These are phyloP conservation scores for Agaricus blazei DNA, from an alignment of 768 basidiomycete species.

Conservation along the genomic window DNA sequence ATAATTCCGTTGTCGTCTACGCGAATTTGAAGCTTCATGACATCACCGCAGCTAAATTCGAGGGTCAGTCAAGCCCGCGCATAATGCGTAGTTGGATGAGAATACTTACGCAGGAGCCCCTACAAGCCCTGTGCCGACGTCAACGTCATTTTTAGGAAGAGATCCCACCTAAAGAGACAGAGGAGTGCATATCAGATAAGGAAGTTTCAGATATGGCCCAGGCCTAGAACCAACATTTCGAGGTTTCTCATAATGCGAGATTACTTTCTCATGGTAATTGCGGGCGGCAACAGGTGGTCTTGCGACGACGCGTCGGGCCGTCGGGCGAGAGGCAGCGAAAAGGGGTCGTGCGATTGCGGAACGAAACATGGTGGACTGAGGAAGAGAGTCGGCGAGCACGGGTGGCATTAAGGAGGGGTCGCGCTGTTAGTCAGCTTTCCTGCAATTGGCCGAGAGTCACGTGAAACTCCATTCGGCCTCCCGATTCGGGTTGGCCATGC, in stretches of 20 bases:
- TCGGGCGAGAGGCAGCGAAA: constrained; percentile 41
- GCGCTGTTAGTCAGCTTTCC: constrained; percentile 8
- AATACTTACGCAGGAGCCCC: constrained; percentile 88
- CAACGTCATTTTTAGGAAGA: constrained; percentile 82
- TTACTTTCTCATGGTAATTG: constrained; percentile 93
- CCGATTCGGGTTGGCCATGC: constrained; percentile 4
- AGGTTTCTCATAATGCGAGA: constrained; percentile 95
- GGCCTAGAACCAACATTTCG: constrained; percentile 55
- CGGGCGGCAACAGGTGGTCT: constrained; percentile 52
- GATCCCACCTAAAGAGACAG: constrained; percentile 76
- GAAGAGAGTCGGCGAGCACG: constrained; percentile 14
- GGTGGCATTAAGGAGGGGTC: neutral
- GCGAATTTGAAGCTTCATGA: constrained; percentile 99
- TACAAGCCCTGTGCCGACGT: constrained; percentile 97
- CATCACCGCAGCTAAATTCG: constrained; percentile 79
- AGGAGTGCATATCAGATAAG: constrained; percentile 51
- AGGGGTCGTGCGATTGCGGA: constrained; percentile 50
- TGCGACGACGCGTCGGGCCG: constrained; percentile 30
- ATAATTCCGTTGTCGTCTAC: constrained; percentile 95
- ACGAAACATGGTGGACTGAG: constrained; percentile 58
- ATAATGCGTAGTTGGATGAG: neutral
- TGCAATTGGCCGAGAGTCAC: constrained; percentile 11
- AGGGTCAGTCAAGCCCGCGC: constrained; percentile 25
- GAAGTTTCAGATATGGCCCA: constrained; percentile 16
- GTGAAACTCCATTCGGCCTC: neutral